Evolutionary conservation across 345 rosid species (phyloP), one percentile per base, ranked within the genome.

Genomic region (Turritis glabra): DNA sequence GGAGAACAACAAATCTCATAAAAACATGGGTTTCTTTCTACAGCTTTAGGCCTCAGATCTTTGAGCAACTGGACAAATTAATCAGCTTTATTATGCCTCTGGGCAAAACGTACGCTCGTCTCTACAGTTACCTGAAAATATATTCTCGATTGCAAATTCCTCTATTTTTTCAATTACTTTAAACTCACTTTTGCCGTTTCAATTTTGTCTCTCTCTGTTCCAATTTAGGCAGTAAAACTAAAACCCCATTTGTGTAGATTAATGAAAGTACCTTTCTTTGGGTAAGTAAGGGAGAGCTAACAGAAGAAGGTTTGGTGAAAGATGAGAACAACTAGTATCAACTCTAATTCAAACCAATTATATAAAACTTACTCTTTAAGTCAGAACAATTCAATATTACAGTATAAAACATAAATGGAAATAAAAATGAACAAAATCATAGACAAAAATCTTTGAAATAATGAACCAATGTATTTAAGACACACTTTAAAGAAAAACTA

Each of bases 321-420:
- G 67, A 17, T 47, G 72, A 73, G 21, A 54, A 54, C 64, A 22
- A 73, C 64, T 11, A 15, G 5, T 46, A 65, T 74, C 77, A 32
- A 43, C 55, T 52, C 54, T 63, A 40, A 21, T 63, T 72, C 70
- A 27, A 30, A 63, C 29, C 43, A 50, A 18, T 40, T 51, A 8
- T 3, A 22, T 33, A 4, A 18, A 27, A 27, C 27, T 54, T 8
- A 18, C 29, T 38, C 17, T 68, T 26, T 54, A 37, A 37, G 26
- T 23, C 37, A 15, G 0, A 51, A 5, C 13, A 35, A 8, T 23
- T 14, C 21, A 14, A 3, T 33, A 13, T 46, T 23, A n/a, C n/a
- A n/a, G n/a, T n/a, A 30, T 30, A 30, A 30, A 30, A 1, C 33
- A 30, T 30, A 6, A 30, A 30, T 30, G 33, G 7, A 26, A 30